Evolutionary conservation across 768 basidiomycete genomes (phyloP).

Genomic region (Tricholoma terreum): DNA sequence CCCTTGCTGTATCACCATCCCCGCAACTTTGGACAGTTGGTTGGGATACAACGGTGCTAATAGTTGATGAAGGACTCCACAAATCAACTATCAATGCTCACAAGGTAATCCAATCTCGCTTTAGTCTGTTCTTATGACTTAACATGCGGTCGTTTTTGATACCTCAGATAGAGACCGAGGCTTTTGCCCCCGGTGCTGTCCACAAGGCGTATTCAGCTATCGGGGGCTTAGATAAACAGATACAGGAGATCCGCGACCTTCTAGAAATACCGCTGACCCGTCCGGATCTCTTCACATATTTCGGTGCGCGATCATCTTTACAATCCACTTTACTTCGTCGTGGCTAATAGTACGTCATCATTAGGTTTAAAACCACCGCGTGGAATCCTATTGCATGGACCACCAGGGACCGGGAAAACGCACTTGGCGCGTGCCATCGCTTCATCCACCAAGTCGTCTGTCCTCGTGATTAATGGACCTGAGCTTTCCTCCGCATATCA

Average conservation of each 20-base stretch:
- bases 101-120: slow-evolving; percentile 28
- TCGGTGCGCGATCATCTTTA: slow-evolving; percentile 48
- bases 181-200: slow-evolving; percentile 38
- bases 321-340: slow-evolving; percentile 11
- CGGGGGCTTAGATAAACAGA: slow-evolving; percentile 87
- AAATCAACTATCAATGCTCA: slow-evolving; percentile 20
- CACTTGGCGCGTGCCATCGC: slow-evolving; percentile 95
- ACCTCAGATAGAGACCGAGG: slow-evolving; percentile 46
- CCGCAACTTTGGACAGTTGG: slow-evolving; percentile 55
- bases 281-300: slow-evolving; percentile 78
- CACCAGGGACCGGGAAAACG: slow-evolving; percentile 97
- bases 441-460: slow-evolving; percentile 76
- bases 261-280: slow-evolving; percentile 82
- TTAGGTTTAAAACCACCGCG: slow-evolving; percentile 93
- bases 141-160: slow-evolving; percentile 12
- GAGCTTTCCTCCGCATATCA: slow-evolving; percentile 95
- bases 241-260: slow-evolving; percentile 79
- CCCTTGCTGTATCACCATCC: slow-evolving; percentile 40
- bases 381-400: slow-evolving; percentile 91
- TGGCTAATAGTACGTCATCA: background rate
- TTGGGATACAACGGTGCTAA: slow-evolving; percentile 64
- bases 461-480: slow-evolving; percentile 94
- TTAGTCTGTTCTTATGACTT: slow-evolving; percentile 6
- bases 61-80: slow-evolving; percentile 33
- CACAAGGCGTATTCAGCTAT: slow-evolving; percentile 74